Evolutionary conservation across 2,329 filamentous ascomycete genomes (phyloP).

Genomic region (Diplodia scrobiculata): DNA sequence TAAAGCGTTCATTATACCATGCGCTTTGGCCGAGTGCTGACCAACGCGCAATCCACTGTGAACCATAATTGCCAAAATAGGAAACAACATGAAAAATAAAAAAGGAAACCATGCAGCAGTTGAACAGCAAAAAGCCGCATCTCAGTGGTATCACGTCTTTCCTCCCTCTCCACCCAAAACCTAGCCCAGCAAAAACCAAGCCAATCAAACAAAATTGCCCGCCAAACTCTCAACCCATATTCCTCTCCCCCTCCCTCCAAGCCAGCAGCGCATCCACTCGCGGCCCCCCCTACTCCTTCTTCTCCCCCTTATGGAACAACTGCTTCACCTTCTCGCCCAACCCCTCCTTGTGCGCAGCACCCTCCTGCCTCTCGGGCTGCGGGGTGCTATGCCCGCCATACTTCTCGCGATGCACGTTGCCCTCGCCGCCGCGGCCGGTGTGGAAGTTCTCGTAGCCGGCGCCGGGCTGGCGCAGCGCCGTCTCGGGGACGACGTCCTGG

Average conservation of each 20-base stretch:
- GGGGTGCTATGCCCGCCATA: conserved; percentile 40
- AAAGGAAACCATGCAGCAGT: no score
- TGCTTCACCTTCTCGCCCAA: conserved; percentile 45
- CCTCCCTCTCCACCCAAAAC: no score
- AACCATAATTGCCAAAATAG: no score
- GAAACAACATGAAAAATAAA: no score
- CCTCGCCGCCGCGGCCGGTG: conserved; percentile 43
- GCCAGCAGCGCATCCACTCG: neutral
- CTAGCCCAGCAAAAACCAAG: no score
- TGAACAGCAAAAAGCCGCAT: no score
- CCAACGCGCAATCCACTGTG: no score
- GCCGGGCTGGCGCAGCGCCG: conserved; percentile 36
- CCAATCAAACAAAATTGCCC: no score
- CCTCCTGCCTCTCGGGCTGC: conserved; percentile 28
- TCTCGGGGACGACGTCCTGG: conserved; percentile 43
- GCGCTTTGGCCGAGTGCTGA: no score
- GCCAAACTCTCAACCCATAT: no score
- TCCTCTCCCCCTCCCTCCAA: neutral
- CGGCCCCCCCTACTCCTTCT: neutral
- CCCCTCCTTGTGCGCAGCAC: conserved; percentile 30
- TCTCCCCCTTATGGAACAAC: conserved; percentile 30
- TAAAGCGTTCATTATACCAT: no score
- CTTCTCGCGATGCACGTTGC: conserved; percentile 44
- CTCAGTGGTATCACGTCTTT: no score
- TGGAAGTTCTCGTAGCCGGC: conserved; percentile 41